Evolutionary conservation across 495 filamentous ascomycete species (phyloP).

Genomic region (Xylaria palmicola): DNA sequence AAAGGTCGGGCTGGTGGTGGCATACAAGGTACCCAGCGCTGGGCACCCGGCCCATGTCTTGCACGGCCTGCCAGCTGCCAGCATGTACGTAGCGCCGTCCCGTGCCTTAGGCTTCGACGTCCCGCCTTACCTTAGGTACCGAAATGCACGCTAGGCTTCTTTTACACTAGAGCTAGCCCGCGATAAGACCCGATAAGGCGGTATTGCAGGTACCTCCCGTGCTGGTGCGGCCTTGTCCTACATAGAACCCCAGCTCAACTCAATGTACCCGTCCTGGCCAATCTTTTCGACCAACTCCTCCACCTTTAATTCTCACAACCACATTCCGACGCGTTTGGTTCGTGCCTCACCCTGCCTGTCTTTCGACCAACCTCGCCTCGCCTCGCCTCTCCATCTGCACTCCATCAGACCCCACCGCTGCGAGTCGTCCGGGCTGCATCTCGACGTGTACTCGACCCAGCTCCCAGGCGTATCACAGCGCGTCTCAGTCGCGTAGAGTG

Average conservation of each 20-base stretch:
- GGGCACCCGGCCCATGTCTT: too few species aligned
- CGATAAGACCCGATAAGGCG: too few species aligned
- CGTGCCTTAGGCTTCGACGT: too few species aligned
- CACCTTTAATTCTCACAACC: constrained; percentile 16
- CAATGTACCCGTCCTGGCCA: background rate
- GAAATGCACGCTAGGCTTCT: too few species aligned
- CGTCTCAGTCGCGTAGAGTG: constrained; percentile 41
- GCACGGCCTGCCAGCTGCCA: background rate
- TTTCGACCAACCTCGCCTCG: background rate
- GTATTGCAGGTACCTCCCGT: too few species aligned
- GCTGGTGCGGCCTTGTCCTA: too few species aligned
- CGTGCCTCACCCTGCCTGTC: constrained; percentile 1
- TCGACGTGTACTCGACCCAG: background rate
- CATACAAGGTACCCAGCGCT: too few species aligned
- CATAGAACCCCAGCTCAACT: background rate
- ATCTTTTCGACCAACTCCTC: constrained; percentile 11
- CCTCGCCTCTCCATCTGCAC: background rate
- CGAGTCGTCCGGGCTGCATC: background rate
- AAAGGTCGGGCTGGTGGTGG: background rate
- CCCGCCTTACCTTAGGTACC: too few species aligned
- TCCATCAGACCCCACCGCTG: background rate
- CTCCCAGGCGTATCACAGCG: background rate
- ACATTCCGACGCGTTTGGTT: constrained; percentile 17
- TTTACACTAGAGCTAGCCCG: too few species aligned
- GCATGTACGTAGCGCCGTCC: too few species aligned